A percentile compares a stretch with the other conserved stretches of the same genome.
Conservation (phyloP, 2,329 filamentous ascomycete genomes). For the Volutella citrinella region DNA sequence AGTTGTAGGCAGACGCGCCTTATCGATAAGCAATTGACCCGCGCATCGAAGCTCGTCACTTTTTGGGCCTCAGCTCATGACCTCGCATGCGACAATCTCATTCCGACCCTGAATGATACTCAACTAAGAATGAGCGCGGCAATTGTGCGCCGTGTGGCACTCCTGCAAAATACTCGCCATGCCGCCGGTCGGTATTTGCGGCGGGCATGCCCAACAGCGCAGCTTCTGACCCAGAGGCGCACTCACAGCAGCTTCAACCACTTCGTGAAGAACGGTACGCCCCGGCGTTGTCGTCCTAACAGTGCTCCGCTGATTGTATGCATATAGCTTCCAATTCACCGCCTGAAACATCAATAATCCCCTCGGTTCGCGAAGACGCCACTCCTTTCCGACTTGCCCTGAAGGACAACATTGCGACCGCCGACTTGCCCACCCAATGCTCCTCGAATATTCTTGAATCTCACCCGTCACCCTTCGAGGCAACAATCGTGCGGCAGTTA, state of each 20-base stretch:
- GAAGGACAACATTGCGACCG: slow-evolving; percentile 76
- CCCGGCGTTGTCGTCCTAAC: slow-evolving; percentile 1
- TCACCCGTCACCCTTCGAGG: slow-evolving; percentile 75
- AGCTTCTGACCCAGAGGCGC: slow-evolving; percentile 20
- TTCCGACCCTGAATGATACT: slow-evolving; percentile 12
- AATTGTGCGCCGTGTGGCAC: slow-evolving; percentile 24
- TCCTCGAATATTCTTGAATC: slow-evolving; percentile 70
- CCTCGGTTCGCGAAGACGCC: slow-evolving; percentile 18
- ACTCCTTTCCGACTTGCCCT: slow-evolving; percentile 53
- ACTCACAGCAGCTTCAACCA: slow-evolving; percentile 33
- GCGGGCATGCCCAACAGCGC: slow-evolving; percentile 3
- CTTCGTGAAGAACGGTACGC: slow-evolving; percentile 32
- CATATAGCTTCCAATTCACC: too few relatives aligned
- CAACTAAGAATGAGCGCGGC: slow-evolving; percentile 30
- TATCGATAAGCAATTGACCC: slow-evolving; percentile 18
- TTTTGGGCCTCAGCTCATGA: too few relatives aligned
- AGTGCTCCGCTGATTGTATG: slow-evolving; percentile 1
- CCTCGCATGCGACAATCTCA: not conserved
- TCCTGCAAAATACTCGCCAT: not conserved
- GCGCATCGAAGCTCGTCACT: not conserved
- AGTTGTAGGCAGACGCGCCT: too few relatives aligned
- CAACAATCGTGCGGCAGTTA: slow-evolving; percentile 73
- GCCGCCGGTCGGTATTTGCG: not conserved
- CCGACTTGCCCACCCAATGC: slow-evolving; percentile 71
- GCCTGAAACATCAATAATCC: too few relatives aligned